Percentiles rank a stretch among this genome's conserved stretches.
Conservation (phyloP, 2,329 filamentous ascomycete species). For the Aureobasidium subglaciale region DNA sequence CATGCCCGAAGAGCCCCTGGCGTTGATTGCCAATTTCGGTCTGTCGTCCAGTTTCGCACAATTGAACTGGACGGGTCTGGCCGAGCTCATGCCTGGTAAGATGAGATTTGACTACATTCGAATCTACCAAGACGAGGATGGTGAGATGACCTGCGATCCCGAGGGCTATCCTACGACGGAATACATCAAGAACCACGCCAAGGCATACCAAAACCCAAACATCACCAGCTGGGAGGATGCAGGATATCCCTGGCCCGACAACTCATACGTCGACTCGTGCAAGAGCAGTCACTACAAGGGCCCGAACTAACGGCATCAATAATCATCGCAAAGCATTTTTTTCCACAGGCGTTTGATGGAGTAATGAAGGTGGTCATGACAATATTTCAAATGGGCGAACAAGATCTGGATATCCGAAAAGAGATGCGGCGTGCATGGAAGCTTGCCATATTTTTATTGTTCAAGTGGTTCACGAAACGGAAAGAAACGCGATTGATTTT, state of each 20-base stretch:
- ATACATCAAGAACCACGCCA: slow-evolving; percentile 57
- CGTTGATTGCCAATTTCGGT: slow-evolving; percentile 61
- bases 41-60: slow-evolving; percentile 61
- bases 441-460: neutral
- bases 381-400: neutral
- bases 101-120: slow-evolving; percentile 64
- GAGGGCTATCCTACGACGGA: slow-evolving; percentile 58
- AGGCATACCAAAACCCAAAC: slow-evolving; percentile 58
- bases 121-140: slow-evolving; percentile 59
- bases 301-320: neutral
- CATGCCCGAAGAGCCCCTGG: slow-evolving; percentile 61
- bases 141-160: slow-evolving; percentile 58
- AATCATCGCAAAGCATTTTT: neutral
- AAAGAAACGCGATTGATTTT: slow-evolving; percentile 3
- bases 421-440: slow-evolving; percentile 6
- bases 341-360: neutral
- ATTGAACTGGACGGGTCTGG: slow-evolving; percentile 52
- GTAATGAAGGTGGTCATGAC: neutral
- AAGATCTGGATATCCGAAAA: neutral
- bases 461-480: neutral
- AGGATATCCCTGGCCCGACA: slow-evolving; percentile 54
- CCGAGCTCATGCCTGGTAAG: slow-evolving; percentile 51
- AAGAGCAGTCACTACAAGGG: slow-evolving; percentile 15
- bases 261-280: slow-evolving; percentile 54
- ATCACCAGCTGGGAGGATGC: slow-evolving; percentile 56